Evolutionary conservation across 2,329 filamentous ascomycete genomes (phyloP).

Genomic region (Beauveria bassiana): DNA sequence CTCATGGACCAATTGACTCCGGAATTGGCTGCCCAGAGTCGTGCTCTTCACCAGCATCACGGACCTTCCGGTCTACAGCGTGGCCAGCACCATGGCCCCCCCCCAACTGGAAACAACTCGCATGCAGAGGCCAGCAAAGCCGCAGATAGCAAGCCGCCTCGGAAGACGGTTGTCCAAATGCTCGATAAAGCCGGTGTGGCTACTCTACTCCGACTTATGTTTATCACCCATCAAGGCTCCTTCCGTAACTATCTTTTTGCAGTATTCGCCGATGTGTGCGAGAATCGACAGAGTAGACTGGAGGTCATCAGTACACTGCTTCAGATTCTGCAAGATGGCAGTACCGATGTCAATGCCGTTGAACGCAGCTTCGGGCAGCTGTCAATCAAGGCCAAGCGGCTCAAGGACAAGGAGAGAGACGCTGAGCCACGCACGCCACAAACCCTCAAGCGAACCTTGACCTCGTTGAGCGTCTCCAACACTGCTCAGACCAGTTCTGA

Average conservation of each 20-base stretch:
- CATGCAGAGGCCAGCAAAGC: conserved; percentile 28
- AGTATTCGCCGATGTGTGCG: conserved; percentile 84
- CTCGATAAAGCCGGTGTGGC: conserved; percentile 93
- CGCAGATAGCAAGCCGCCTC: conserved; percentile 56
- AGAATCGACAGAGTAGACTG: conserved; percentile 91
- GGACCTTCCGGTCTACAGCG: conserved; percentile 19
- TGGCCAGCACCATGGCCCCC: conserved; percentile 22
- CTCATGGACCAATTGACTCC: conserved; percentile 76
- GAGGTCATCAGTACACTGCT: conserved; percentile 91
- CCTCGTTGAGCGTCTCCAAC: conserved; percentile 42
- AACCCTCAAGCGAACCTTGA: conserved; percentile 65
- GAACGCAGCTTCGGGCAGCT: conserved; percentile 93
- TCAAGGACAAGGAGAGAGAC: conserved; percentile 55
- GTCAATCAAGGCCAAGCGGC: conserved; percentile 81
- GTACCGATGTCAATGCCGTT: conserved; percentile 83
- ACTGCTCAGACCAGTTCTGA: conserved; percentile 61
- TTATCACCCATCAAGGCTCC: conserved; percentile 84
- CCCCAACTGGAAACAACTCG: conserved; percentile 18
- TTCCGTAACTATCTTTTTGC: conserved; percentile 77
- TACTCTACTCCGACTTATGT: conserved; percentile 96
- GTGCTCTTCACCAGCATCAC: conserved; percentile 50
- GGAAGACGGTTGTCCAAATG: conserved; percentile 87
- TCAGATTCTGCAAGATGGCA: conserved; percentile 92
- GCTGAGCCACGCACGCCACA: conserved; percentile 68
- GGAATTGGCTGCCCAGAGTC: conserved; percentile 79